Evolutionary conservation across 768 basidiomycete genomes (phyloP).

Genomic region (Rhodotorula kratochvilovae): DNA sequence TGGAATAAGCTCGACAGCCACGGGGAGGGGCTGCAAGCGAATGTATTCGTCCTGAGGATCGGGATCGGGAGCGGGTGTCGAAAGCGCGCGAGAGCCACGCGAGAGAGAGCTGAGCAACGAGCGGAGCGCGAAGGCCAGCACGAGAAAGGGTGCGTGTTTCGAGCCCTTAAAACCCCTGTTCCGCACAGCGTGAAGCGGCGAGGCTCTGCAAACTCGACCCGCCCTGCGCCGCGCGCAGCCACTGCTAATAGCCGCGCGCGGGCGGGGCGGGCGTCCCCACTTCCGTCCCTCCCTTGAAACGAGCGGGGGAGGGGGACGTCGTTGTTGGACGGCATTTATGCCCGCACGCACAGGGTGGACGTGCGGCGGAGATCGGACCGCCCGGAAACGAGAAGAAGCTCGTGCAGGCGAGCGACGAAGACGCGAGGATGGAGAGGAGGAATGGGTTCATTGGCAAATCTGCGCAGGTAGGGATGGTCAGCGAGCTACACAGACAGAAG

Average conservation of each 20-base stretch:
- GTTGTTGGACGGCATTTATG: constrained; percentile 1
- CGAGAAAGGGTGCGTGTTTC: background rate
- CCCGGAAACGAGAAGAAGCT: background rate
- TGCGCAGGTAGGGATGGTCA: no score
- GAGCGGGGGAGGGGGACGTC: background rate
- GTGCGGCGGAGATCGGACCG: background rate
- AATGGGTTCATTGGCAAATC: no score
- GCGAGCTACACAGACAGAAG: background rate
- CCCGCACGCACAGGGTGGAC: background rate
- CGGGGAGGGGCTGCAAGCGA: background rate
- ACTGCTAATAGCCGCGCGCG: no score
- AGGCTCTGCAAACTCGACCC: background rate
- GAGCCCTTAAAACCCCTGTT: background rate
- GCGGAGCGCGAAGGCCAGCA: background rate
- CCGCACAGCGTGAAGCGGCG: no score
- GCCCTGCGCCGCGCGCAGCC: no score
- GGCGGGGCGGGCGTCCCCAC: no score
- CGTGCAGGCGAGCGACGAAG: background rate
- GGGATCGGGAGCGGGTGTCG: background rate
- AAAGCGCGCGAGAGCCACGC: no score
- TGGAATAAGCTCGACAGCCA: background rate
- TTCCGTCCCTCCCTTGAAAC: background rate
- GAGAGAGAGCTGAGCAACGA: no score
- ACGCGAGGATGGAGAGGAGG: no score
- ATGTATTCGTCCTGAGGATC: background rate